phyloP scores from a whole-genome alignment of 305 asterid genomes.

The Caryopteris hybrid region DNA sequence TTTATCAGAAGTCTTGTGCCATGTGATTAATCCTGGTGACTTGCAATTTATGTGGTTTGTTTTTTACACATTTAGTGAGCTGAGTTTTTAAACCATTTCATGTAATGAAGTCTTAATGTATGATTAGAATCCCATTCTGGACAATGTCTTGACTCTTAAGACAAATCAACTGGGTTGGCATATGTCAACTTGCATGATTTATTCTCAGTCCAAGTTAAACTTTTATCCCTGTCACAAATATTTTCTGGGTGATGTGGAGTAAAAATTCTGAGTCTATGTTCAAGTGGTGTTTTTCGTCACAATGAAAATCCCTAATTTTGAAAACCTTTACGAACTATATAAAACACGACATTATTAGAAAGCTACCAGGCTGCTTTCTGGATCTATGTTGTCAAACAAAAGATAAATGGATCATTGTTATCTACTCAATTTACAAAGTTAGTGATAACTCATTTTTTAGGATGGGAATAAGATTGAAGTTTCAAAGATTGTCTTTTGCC shows the following conservation, averaged over 20 bases:
- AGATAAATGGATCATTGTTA: background rate
- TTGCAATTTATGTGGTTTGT: background rate
- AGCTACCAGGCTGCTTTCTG: background rate
- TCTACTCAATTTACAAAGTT: background rate
- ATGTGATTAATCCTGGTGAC: conserved; percentile 3
- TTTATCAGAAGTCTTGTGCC: conserved; percentile 5
- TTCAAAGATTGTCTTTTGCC: background rate
- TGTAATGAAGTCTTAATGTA: background rate
- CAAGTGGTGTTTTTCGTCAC: background rate
- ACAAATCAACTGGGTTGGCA: background rate
- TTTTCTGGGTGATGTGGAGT: background rate
- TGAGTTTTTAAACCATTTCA: conserved; percentile 1
- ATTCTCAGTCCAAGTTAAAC: background rate
- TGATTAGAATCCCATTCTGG: background rate
- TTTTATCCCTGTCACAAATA: background rate
- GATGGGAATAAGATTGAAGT: background rate
- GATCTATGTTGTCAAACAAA: background rate
- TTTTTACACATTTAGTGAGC: background rate
- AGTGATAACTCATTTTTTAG: background rate
- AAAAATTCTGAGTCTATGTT: background rate
- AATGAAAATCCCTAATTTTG: background rate
- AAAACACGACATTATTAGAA: background rate
- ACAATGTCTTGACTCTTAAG: background rate
- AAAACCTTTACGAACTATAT: background rate
- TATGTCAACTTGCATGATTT: background rate